phyloP scores from a whole-genome alignment of 75 land plant species.

The Selaginella moellendorffii region DNA sequence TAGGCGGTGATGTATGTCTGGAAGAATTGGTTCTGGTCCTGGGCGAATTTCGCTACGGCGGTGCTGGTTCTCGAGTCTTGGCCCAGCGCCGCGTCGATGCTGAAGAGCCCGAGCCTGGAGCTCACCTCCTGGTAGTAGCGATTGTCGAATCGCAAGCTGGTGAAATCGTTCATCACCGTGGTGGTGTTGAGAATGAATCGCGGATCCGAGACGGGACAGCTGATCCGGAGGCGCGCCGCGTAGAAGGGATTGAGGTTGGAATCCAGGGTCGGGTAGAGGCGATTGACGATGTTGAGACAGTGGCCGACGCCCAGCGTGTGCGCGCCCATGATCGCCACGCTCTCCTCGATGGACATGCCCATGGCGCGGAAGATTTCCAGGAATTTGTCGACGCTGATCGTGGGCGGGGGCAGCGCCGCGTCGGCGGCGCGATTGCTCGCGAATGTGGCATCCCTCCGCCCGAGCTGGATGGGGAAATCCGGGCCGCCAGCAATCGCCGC shows the following conservation, averaged over 20 bases:
- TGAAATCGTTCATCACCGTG: constrained; percentile 26
- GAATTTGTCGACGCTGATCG: constrained; percentile 45
- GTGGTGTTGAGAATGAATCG: constrained; percentile 7
- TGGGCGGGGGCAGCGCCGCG: constrained; percentile 37
- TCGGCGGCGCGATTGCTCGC: constrained; percentile 24
- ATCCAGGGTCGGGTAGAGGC: constrained; percentile 15
- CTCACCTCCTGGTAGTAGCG: constrained; percentile 34
- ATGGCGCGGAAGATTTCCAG: constrained; percentile 35
- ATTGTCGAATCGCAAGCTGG: constrained; percentile 36
- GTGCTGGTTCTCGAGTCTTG: constrained; percentile 22
- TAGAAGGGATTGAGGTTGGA: constrained; percentile 9
- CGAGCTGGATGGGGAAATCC: constrained; percentile 31
- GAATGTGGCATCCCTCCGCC: constrained; percentile 28
- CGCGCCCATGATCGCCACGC: constrained; percentile 58
- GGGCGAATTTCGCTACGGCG: constrained; percentile 34
- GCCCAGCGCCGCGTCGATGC: constrained; percentile 33
- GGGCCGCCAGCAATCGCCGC: constrained; percentile 33
- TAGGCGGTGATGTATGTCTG: constrained; percentile 32
- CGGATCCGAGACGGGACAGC: constrained; percentile 21
- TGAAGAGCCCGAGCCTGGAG: constrained; percentile 44
- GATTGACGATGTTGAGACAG: constrained; percentile 18
- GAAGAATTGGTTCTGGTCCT: constrained; percentile 23
- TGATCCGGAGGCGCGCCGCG: constrained; percentile 14
- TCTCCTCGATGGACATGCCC: constrained; percentile 42
- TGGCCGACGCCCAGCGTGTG: constrained; percentile 34